phyloP scores from a whole-genome alignment of 2,329 filamentous ascomycete species.

The Colletotrichum sidae region DNA sequence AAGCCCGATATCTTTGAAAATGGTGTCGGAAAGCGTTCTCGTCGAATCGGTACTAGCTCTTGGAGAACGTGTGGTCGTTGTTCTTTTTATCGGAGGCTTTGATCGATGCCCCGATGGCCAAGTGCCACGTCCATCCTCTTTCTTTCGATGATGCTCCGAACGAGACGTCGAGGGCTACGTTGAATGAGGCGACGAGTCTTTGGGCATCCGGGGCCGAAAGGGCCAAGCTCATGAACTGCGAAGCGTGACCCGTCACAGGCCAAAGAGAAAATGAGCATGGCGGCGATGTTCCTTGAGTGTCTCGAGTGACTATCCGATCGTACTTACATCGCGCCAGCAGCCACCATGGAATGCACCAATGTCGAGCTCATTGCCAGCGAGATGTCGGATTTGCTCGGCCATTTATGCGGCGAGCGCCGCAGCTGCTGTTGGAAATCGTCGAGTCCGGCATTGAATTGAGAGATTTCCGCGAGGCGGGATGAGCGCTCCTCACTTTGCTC shows the following conservation, averaged over 20 bases:
- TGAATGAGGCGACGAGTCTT: slow-evolving; percentile 3
- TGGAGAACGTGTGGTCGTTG: no score
- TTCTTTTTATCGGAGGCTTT: no score
- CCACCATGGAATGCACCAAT: slow-evolving; percentile 14
- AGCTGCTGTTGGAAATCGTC: not conserved
- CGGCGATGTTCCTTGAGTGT: not conserved
- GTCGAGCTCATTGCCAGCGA: slow-evolving; percentile 46
- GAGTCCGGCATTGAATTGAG: not conserved
- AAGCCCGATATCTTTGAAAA: no score
- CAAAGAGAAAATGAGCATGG: not conserved
- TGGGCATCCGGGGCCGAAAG: not conserved
- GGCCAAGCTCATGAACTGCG: not conserved
- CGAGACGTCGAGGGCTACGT: slow-evolving; percentile 18
- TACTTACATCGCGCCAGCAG: not conserved
- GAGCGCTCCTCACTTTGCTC: slow-evolving; percentile 5
- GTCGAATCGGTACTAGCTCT: no score
- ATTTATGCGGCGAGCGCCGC: slow-evolving; percentile 22
- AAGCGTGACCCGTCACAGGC: no score
- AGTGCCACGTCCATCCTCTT: slow-evolving; percentile 37
- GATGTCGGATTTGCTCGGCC: slow-evolving; percentile 45
- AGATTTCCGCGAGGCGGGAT: not conserved
- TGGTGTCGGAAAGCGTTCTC: no score
- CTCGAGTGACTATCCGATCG: slow-evolving; percentile 24
- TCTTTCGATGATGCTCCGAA: slow-evolving; percentile 27
- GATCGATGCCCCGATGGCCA: slow-evolving; percentile 28